Conservation (phyloP, 2,329 filamentous ascomycete species). For the Coniochaeta pulveracea region DNA sequence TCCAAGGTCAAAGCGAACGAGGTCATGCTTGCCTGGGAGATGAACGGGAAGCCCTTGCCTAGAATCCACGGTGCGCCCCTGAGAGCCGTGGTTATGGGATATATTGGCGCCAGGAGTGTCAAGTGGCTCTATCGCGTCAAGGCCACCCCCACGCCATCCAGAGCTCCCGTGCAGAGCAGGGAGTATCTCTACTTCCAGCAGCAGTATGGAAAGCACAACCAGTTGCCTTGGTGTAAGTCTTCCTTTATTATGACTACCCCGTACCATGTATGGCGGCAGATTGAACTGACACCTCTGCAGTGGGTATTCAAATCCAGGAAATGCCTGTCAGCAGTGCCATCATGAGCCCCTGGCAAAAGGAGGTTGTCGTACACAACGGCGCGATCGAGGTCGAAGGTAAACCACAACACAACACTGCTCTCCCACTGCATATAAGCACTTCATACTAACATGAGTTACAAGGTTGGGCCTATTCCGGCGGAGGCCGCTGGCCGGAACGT, state of each 20-base stretch:
- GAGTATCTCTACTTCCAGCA: constrained; percentile 61
- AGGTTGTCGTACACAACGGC: constrained; percentile 50
- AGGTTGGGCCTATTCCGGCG: constrained; percentile 50
- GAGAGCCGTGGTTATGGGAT: constrained; percentile 50
- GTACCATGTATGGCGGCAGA: too few relatives aligned
- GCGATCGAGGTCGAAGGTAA: constrained; percentile 27
- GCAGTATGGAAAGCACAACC: constrained; percentile 57
- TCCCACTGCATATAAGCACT: background rate
- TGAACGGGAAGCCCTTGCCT: constrained; percentile 56
- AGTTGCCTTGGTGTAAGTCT: constrained; percentile 2
- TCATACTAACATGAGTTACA: constrained; percentile 21
- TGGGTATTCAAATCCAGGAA: constrained; percentile 43
- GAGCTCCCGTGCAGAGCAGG: constrained; percentile 50
- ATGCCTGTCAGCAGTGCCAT: constrained; percentile 61
- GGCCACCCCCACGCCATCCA: constrained; percentile 42
- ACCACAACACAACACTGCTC: background rate
- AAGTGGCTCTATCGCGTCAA: constrained; percentile 55
- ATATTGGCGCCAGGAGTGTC: constrained; percentile 54
- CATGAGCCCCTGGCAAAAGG: constrained; percentile 49
- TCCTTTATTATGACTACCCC: too few relatives aligned
- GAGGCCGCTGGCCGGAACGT: constrained; percentile 47
- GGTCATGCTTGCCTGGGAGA: constrained; percentile 59
- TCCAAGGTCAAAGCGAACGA: constrained; percentile 57
- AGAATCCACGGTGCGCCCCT: constrained; percentile 56
- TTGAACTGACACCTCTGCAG: background rate